Percentiles rank a stretch among this genome's conserved stretches.
phyloP scores from a whole-genome alignment of 140 eudicot genomes.

The Stevia rebaudiana region DNA sequence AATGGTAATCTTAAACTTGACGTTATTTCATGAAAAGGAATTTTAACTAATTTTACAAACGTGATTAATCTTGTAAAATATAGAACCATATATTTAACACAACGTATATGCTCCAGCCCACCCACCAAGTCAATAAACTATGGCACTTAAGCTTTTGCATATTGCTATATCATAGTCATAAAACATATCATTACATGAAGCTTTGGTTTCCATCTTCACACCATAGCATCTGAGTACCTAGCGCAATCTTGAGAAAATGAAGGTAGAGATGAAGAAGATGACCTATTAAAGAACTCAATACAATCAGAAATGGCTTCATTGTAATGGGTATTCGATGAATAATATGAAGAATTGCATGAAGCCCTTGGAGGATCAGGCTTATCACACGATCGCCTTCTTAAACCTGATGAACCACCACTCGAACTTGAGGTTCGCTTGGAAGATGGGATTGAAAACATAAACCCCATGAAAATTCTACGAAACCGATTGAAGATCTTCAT shows the following conservation, averaged over 20 bases:
- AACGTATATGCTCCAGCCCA: background rate
- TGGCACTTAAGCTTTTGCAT: background rate
- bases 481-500: conserved; percentile 62
- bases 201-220: conserved; percentile 24
- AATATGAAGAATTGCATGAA: conserved; percentile 52
- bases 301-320: conserved; percentile 77
- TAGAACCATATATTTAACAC: background rate
- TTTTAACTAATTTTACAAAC: background rate
- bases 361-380: conserved; percentile 50
- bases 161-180: background rate
- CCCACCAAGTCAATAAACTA: background rate
- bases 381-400: conserved; percentile 46
- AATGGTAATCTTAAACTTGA: background rate
- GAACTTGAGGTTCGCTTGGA: conserved; percentile 12
- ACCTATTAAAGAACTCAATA: conserved; percentile 73
- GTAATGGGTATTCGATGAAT: conserved; percentile 57
- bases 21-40: background rate
- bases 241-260: conserved; percentile 39
- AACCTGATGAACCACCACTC: conserved; percentile 14
- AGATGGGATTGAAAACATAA: conserved; percentile 41
- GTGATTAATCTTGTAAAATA: background rate
- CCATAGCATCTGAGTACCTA: conserved; percentile 37
- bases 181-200: background rate
- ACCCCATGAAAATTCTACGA: conserved; percentile 49
- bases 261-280: conserved; percentile 36